Base-by-base conservation (phyloP, 2,329 filamentous ascomycete genomes). In the Mariannaea sp. region DNA sequence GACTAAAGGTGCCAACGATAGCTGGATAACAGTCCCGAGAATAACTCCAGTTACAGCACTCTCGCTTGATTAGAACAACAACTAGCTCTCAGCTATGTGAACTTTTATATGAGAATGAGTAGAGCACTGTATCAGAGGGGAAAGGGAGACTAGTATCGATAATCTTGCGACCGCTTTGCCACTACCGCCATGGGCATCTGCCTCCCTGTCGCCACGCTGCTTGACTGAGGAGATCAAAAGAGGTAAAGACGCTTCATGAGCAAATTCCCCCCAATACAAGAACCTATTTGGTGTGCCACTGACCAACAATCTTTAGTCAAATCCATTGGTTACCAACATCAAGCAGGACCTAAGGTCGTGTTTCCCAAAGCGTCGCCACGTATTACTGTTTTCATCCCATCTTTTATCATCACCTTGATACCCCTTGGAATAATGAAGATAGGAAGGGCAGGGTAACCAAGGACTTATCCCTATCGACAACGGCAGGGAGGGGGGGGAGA, bases 281-380 rank as follows among this genome's bases (percentile, higher is more conserved):
- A 17, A 36, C 27, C 16, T 47, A 39, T 36, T 55, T 53, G 53
- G 27, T 29, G 49, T 45, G 42, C 40, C 40, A 42, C 44, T 49
- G 32, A 14, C 19, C 38, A 20, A 17, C 35, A 39, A 36, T 17
- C 24, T 24, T n/a, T 39, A 38, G 14, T 51, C 35, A 36, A 55
- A 53, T 53, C 52, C 36, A 65, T 65, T 65, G 59, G 62, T 59
- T 65, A 65, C 62, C 62, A 56, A 51, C 29, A 50, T n/a, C 53
- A 55, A 49, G 50, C 20, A 48, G 33, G 57, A 43, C 35, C 35
- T 53, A 55, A 53, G 50, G 49, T 50, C 51, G 62, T 64, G 41
- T 29, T 53, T 29, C 55, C 47, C 29, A 50, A 22, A 22, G 49
- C 40, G 47, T 42, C 17, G 36, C 45, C 53, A 60, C 45, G 62